Percentiles rank a stretch among this genome's conserved stretches.
Evolutionary conservation across 768 basidiomycete genomes (phyloP).

Genomic region (Mrakia hoshinonis): DNA sequence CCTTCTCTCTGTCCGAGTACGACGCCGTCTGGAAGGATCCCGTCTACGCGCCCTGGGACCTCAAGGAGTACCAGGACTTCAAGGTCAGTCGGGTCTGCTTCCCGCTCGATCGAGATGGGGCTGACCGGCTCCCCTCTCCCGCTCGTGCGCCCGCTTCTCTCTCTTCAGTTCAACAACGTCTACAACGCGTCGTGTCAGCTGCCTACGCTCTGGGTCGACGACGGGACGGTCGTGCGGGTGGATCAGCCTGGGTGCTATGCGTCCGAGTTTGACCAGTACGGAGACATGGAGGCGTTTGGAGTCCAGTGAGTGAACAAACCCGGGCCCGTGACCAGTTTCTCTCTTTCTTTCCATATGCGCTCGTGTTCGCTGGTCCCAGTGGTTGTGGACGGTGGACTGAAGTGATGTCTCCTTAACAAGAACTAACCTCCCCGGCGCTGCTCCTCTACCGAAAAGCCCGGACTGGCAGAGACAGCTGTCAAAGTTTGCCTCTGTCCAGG

Average conservation of each 20-base stretch:
- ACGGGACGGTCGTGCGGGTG: conserved; percentile 54
- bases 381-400: neutral
- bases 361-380: neutral
- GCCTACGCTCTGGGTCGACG: conserved; percentile 72
- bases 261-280: conserved; percentile 90
- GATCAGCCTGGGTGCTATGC: conserved; percentile 62
- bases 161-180: conserved; percentile 25
- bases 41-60: conserved; percentile 71
- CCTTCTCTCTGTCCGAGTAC: conserved; percentile 70
- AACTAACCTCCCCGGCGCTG: conserved; percentile 3
- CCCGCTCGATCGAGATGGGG: neutral
- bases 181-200: conserved; percentile 67
- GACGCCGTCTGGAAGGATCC: conserved; percentile 64
- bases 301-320: conserved; percentile 61
- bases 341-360: conserved; percentile 5
- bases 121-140: neutral
- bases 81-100: conserved; percentile 30
- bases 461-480: conserved; percentile 75
- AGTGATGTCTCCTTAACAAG: neutral
- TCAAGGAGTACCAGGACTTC: conserved; percentile 77
- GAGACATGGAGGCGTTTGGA: conserved; percentile 96
- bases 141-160: neutral
- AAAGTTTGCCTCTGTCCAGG: conserved; percentile 93
- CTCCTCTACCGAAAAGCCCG: conserved; percentile 32
- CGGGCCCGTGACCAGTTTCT: neutral